Conservation (phyloP, 495 filamentous ascomycete genomes). For the Cercophora scortea region DNA sequence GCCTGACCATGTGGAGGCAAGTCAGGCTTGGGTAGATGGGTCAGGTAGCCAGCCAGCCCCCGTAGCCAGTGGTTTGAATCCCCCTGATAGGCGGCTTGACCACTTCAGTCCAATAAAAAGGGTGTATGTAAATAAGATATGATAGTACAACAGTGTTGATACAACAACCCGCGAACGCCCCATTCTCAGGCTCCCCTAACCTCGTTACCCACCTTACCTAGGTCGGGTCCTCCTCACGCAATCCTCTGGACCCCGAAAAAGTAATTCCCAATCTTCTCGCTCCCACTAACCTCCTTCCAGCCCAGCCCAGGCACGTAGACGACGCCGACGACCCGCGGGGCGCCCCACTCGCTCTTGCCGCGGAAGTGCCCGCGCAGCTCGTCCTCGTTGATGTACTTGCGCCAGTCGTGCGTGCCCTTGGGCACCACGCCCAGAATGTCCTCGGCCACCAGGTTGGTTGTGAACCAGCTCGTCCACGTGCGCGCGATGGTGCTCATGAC, state of each 20-base stretch:
- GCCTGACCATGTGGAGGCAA: slow-evolving; percentile 49
- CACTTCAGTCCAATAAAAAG: neutral
- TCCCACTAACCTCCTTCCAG: slow-evolving; percentile 76
- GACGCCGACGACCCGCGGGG: slow-evolving; percentile 65
- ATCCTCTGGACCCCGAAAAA: slow-evolving; percentile 76
- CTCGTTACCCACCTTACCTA: neutral
- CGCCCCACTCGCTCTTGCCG: slow-evolving; percentile 26
- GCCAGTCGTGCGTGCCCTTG: slow-evolving; percentile 89
- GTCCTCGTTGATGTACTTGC: slow-evolving; percentile 81
- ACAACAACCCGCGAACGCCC: too few species aligned
- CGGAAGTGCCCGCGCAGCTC: slow-evolving; percentile 61
- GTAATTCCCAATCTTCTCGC: slow-evolving; percentile 90
- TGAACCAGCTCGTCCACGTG: slow-evolving; percentile 77
- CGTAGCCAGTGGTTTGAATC: too few species aligned
- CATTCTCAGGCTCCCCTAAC: neutral
- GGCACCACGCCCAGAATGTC: slow-evolving; percentile 84
- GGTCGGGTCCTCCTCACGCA: too few species aligned
- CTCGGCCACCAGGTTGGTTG: slow-evolving; percentile 89
- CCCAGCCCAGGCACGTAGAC: slow-evolving; percentile 86
- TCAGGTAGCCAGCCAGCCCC: slow-evolving; percentile 16
- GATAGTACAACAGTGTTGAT: too few species aligned
- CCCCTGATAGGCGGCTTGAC: too few species aligned
- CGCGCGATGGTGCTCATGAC: slow-evolving; percentile 85
- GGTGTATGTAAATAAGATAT: too few species aligned
- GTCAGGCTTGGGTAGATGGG: slow-evolving; percentile 50